phyloP scores from a whole-genome alignment of 2,329 filamentous ascomycete species.

The Parastagonospora avenae region DNA sequence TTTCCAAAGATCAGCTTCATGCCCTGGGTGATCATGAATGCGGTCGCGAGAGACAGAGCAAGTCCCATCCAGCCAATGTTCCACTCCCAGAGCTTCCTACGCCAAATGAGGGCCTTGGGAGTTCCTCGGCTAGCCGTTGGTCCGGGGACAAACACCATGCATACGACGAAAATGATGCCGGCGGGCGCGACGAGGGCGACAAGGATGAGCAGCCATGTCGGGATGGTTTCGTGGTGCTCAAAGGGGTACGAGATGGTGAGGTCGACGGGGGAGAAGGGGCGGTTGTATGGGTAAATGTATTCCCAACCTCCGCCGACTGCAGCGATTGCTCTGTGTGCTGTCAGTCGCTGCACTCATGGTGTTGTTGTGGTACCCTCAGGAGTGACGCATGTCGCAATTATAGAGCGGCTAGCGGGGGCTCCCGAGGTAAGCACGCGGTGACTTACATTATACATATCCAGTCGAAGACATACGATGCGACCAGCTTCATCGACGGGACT shows the following conservation, averaged over 20 bases:
- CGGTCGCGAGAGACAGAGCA: conserved; percentile 70
- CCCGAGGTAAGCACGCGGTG: conserved; percentile 1
- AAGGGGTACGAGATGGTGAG: conserved; percentile 80
- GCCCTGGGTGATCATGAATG: conserved; percentile 82
- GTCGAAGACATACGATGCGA: conserved; percentile 73
- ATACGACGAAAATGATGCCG: conserved; percentile 69
- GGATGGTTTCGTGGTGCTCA: conserved; percentile 72
- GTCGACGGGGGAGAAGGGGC: conserved; percentile 74
- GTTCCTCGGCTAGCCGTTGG: conserved; percentile 67
- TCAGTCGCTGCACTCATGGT: conserved; percentile 12
- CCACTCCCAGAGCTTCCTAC: conserved; percentile 87
- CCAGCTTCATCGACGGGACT: conserved; percentile 56
- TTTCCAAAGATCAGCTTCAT: conserved; percentile 78
- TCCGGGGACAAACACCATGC: conserved; percentile 73
- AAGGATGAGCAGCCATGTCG: conserved; percentile 67
- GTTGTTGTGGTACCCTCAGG: not conserved
- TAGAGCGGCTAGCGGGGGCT: conserved; percentile 7
- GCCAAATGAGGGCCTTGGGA: conserved; percentile 70
- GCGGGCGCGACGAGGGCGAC: conserved; percentile 69
- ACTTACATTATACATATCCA: conserved; percentile 71
- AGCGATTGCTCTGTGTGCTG: conserved; percentile 55
- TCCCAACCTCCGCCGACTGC: conserved; percentile 65
- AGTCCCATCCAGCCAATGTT: conserved; percentile 86
- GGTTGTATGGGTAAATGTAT: conserved; percentile 66
- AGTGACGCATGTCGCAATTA: not conserved